Percentiles rank a stretch among this genome's conserved stretches.
Conservation (phyloP, 139 green algal genomes). For the Haematococcus lacustris region DNA sequence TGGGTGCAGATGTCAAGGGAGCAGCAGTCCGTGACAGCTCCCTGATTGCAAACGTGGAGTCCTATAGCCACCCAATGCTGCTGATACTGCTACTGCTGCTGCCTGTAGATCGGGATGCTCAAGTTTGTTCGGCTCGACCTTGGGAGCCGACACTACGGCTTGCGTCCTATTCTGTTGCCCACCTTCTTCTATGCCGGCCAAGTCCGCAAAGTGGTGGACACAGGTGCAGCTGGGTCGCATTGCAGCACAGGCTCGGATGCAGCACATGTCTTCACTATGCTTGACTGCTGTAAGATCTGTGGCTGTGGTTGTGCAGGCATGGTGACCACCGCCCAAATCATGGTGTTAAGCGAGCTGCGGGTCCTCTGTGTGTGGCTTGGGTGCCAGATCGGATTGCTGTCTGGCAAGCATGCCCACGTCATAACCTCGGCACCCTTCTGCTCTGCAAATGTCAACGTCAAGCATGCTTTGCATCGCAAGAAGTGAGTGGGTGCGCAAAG, state of each 20-base stretch:
- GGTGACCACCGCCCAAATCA: conserved; percentile 37
- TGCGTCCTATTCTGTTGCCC: conserved; percentile 61
- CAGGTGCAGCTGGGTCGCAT: no score
- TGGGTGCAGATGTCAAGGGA: no score
- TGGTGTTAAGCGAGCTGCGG: conserved; percentile 62
- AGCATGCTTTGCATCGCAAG: conserved; percentile 41
- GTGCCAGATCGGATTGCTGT: conserved; percentile 39
- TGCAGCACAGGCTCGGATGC: no score
- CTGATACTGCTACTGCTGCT: no score
- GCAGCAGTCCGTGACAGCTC: no score
- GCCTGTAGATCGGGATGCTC: conserved; percentile 22
- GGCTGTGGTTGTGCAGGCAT: conserved; percentile 29
- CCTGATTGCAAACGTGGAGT: not conserved
- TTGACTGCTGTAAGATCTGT: not conserved
- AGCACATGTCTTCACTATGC: no score
- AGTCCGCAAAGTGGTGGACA: conserved; percentile 24
- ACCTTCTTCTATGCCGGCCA: conserved; percentile 70
- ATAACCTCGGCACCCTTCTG: conserved; percentile 30
- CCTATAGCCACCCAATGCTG: no score
- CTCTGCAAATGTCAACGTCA: conserved; percentile 34
- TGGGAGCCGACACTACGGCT: conserved; percentile 30
- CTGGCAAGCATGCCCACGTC: conserved; percentile 44
- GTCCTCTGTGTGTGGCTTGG: conserved; percentile 50
- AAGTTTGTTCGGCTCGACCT: conserved; percentile 42
- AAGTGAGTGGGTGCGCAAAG: no score